Evolutionary conservation across 345 rosid genomes (phyloP).

Genomic region (Populus ilicifolia): DNA sequence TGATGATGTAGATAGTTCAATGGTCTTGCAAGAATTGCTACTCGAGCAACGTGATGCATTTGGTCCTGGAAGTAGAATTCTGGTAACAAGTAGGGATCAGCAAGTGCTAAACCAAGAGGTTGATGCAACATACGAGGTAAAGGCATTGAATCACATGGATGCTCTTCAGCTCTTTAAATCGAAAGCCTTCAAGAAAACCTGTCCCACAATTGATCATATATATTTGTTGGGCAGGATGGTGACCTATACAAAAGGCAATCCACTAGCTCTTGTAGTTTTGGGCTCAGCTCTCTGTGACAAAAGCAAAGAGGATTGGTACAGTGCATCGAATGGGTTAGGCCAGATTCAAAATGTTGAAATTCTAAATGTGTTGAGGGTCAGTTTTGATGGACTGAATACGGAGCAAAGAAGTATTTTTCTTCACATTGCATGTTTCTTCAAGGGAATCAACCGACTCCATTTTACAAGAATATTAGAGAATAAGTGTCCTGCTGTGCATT

Average conservation of each 20-base stretch:
- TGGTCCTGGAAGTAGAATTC: background rate
- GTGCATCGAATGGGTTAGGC: background rate
- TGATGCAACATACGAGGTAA: background rate
- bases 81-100: background rate
- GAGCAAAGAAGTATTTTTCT: slow-evolving; percentile 8
- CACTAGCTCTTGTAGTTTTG: background rate
- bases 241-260: background rate
- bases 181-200: background rate
- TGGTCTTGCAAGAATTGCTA: background rate
- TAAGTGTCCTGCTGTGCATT: background rate
- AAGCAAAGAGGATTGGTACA: background rate
- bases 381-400: slow-evolving; percentile 3
- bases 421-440: slow-evolving; percentile 13
- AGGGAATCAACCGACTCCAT: background rate
- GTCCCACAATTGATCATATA: background rate
- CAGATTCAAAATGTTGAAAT: too few species aligned
- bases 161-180: background rate
- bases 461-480: background rate
- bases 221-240: background rate
- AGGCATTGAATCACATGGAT: background rate
- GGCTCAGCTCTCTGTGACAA: background rate
- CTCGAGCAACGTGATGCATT: background rate
- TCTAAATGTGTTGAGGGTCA: background rate
- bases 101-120: background rate
- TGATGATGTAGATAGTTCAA: too few species aligned